A percentile compares a stretch with the other conserved stretches of the same genome.
phyloP scores from a whole-genome alignment of 2,329 filamentous ascomycete genomes.

The Talaromyces sp. region DNA sequence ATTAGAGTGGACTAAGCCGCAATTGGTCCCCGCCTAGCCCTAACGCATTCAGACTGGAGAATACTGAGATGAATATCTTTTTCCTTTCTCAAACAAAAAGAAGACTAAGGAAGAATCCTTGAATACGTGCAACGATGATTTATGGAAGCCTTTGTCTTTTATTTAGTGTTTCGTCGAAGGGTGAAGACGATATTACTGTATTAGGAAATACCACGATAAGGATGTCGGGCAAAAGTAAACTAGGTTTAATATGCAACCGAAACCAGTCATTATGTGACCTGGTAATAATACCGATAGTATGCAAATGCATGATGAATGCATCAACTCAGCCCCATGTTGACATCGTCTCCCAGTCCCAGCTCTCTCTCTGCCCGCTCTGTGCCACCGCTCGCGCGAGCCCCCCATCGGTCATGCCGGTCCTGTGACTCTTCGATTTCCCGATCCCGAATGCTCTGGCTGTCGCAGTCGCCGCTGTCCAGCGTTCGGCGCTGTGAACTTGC shows the following conservation, averaged over 20 bases:
- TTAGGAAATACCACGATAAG: not conserved
- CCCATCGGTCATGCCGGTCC: constrained; percentile 48
- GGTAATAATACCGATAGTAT: not conserved
- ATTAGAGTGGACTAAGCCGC: too few species aligned
- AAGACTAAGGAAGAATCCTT: too few species aligned
- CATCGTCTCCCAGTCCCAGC: constrained; percentile 80
- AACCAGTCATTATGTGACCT: not conserved
- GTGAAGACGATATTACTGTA: not conserved
- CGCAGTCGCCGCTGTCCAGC: constrained; percentile 18
- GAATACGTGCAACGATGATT: too few species aligned
- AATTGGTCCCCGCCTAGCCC: not conserved
- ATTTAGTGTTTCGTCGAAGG: not conserved
- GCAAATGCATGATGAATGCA: not conserved
- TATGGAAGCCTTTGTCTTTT: too few species aligned
- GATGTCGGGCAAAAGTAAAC: not conserved
- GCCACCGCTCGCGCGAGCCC: constrained; percentile 51
- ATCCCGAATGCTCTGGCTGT: constrained; percentile 30
- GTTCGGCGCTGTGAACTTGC: constrained; percentile 7
- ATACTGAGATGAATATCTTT: too few species aligned
- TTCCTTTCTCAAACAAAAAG: too few species aligned
- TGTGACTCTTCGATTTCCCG: constrained; percentile 34
- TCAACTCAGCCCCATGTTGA: constrained; percentile 74
- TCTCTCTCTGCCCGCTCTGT: constrained; percentile 48
- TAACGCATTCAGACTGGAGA: not conserved
- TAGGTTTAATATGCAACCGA: not conserved